phyloP scores from a whole-genome alignment of 305 asterid genomes.

The Fraxinus sp. region DNA sequence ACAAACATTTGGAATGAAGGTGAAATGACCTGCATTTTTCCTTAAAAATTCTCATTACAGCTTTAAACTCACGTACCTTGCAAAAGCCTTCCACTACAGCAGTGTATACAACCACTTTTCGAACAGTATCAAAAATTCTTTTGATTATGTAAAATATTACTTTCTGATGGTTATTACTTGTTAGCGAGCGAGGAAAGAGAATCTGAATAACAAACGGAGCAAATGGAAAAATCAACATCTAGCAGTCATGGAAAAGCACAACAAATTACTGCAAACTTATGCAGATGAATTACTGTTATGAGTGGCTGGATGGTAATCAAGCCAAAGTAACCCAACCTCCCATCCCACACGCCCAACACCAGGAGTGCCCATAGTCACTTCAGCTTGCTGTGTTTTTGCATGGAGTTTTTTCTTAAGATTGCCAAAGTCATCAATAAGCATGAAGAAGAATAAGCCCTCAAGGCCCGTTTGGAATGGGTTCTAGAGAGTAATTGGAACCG shows the following conservation, averaged over 20 bases:
- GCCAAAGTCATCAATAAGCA: constrained; percentile 96
- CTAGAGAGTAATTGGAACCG: too few relatives aligned
- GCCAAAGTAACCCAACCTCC: constrained; percentile 47
- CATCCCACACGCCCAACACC: constrained; percentile 98
- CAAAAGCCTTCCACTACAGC: too few relatives aligned
- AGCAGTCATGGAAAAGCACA: not conserved
- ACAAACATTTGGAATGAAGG: too few relatives aligned
- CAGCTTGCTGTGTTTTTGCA: constrained; percentile 73
- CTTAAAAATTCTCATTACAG: too few relatives aligned
- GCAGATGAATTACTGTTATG: not conserved
- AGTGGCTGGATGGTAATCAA: not conserved
- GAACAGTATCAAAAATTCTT: not conserved
- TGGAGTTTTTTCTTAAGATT: constrained; percentile 96
- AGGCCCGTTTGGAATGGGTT: too few relatives aligned
- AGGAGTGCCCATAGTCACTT: constrained; percentile 55
- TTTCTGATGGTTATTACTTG: not conserved
- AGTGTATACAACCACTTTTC: too few relatives aligned
- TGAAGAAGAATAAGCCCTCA: too few relatives aligned
- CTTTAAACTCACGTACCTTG: too few relatives aligned
- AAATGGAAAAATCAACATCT: not conserved
- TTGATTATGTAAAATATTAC: not conserved
- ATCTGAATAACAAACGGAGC: not conserved
- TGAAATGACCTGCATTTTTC: too few relatives aligned
- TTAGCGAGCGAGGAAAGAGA: not conserved
- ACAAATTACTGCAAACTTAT: not conserved